Evolutionary conservation across 2,329 filamentous ascomycete species (phyloP).

Genomic region (Nigrospora oryzae): DNA sequence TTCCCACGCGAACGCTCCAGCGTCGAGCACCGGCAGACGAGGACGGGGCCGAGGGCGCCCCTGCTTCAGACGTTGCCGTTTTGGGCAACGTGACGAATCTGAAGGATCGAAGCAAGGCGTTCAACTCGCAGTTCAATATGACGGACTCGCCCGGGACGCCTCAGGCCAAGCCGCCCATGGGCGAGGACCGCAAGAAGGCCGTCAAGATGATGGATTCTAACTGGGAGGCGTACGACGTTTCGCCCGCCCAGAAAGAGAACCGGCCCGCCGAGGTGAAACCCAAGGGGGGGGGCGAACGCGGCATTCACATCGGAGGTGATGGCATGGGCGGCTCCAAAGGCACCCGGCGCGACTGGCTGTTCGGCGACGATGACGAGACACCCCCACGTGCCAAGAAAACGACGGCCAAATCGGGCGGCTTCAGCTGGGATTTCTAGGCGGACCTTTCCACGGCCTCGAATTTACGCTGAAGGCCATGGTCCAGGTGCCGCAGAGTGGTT

Average conservation of each 20-base stretch:
- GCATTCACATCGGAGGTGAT: slow-evolving; percentile 46
- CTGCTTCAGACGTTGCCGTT: slow-evolving; percentile 30
- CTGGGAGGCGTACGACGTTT: slow-evolving; percentile 48
- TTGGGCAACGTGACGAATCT: slow-evolving; percentile 65
- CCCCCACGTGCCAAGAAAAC: slow-evolving; percentile 27
- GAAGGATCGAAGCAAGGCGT: slow-evolving; percentile 66
- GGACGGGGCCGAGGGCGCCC: slow-evolving; percentile 10
- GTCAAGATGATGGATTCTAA: slow-evolving; percentile 66
- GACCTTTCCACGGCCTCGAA: slow-evolving; percentile 7
- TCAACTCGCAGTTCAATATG: slow-evolving; percentile 71
- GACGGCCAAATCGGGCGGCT: slow-evolving; percentile 14
- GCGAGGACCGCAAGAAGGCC: slow-evolving; percentile 57
- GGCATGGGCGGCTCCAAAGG: slow-evolving; percentile 58
- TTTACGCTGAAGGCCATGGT: too few relatives aligned
- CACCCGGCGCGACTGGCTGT: slow-evolving; percentile 47
- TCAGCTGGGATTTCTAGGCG: slow-evolving; percentile 25
- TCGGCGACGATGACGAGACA: slow-evolving; percentile 40
- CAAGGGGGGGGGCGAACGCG: slow-evolving; percentile 19
- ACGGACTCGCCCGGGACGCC: slow-evolving; percentile 50
- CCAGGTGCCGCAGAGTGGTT: too few relatives aligned
- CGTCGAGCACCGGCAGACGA: slow-evolving; percentile 26
- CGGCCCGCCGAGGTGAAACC: slow-evolving; percentile 14
- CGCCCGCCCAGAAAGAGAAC: slow-evolving; percentile 48
- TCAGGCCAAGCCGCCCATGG: slow-evolving; percentile 32
- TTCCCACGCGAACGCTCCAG: slow-evolving; percentile 46